Evolutionary conservation across 2,329 filamentous ascomycete genomes (phyloP), one percentile per base, ranked within the genome.

Genomic region (Ophiostoma himal-ulmi): DNA sequence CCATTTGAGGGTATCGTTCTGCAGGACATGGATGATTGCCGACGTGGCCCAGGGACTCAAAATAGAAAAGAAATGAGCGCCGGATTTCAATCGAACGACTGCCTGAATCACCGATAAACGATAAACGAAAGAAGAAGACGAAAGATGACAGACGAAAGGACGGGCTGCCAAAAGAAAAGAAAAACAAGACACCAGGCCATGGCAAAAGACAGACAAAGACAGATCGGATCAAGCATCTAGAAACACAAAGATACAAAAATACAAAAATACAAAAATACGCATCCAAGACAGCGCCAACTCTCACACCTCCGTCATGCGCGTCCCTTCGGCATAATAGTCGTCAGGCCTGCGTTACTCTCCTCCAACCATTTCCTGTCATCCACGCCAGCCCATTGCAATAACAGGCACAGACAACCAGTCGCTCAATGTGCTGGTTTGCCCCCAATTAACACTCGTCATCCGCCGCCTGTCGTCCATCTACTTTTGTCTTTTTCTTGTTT

Each of bases 321-420:
- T 57, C 52, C 48, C 22, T 26, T 62, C 17, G 26, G 8, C 26
- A 62, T 62, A 62, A 62, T 62, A 62, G 57, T 62, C 26, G 4
- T 26, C 36, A 64, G 30, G 36, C 10, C 20, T 65, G 34, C 34
- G 17, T 65, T 6, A 13, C 36, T 65, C 62, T 65, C 62, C 62
- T 39, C 62, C 62, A 65, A 65, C 62, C 62, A 65, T 65, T 39
- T n/a, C 17, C 36, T 30, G 60, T n/a, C 60, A 64, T n/a, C 34
- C 10, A n/a, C 26, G 14, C 13, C 60, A 64, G 14, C 6, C 8
- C 34, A 37, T 3, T 17, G 10, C 62, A 11, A 10, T 7, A 34
- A 14, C 13, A 62, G 22, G 11, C 20, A 36, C 36, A 65, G 57
- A 36, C 57, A 30, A 11, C 26, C 57, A 17, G 7, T 64, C 3